These are phyloP conservation scores for Colletotrichum phormii DNA, from an alignment of 2,329 filamentous ascomycete species.

Conservation along the genomic window DNA sequence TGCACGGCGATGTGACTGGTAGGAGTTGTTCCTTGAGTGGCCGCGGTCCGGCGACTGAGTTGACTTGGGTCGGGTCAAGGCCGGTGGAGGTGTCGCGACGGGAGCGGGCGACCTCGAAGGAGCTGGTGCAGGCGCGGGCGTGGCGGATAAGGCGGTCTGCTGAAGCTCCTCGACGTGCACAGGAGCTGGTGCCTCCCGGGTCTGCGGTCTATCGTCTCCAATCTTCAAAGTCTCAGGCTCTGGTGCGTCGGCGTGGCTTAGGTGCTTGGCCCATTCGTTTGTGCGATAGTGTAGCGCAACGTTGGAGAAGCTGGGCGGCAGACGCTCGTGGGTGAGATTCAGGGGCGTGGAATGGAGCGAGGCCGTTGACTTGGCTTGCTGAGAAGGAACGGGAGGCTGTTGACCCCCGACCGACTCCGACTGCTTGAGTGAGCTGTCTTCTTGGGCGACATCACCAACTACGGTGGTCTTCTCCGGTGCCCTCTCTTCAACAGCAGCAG, in stretches of 20 bases:
- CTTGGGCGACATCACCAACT: conserved; percentile 19
- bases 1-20: conserved; percentile 33
- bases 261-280: conserved; percentile 96
- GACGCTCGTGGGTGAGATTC: conserved; percentile 68
- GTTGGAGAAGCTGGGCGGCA: conserved; percentile 79
- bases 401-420: conserved; percentile 23
- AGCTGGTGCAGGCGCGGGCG: conserved; percentile 55
- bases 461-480: conserved; percentile 39
- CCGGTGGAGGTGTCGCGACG: conserved; percentile 41
- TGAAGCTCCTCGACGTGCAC: conserved; percentile 74
- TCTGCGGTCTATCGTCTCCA: conserved; percentile 51
- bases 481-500: conserved; percentile 36
- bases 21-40: conserved; percentile 32
- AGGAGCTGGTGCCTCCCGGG: conserved; percentile 66
- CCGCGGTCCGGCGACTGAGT: conserved; percentile 34
- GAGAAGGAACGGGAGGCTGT: conserved; percentile 40
- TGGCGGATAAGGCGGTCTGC: conserved; percentile 68
- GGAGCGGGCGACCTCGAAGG: conserved; percentile 42
- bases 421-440: conserved; percentile 27
- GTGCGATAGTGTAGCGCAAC: conserved; percentile 87
- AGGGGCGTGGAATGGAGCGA: conserved; percentile 57
- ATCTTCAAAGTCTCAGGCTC: conserved; percentile 71
- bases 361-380: conserved; percentile 53
- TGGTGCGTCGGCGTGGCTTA: conserved; percentile 80
- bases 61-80: conserved; percentile 38